Evolutionary conservation across 1,284 basidiomycete species (phyloP).

Genomic region (Puccinia triticina): DNA sequence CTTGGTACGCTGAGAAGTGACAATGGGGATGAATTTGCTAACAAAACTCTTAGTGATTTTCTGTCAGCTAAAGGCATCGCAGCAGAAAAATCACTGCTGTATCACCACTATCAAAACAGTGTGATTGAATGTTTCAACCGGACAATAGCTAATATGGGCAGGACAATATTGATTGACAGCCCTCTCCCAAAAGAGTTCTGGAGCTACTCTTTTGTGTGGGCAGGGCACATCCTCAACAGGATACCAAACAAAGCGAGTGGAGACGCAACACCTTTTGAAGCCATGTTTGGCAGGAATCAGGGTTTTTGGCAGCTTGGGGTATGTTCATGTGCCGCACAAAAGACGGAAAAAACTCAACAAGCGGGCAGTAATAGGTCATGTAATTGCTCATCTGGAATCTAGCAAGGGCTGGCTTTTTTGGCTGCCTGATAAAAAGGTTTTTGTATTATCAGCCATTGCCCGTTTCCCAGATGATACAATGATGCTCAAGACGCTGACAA

Average conservation of each 20-base stretch:
- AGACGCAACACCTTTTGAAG: too few species aligned
- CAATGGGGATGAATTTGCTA: conserved; percentile 13
- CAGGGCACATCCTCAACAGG: neutral
- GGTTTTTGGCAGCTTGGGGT: neutral
- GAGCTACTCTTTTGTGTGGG: conserved; percentile 1
- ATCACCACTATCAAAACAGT: conserved; percentile 31
- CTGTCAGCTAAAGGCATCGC: neutral
- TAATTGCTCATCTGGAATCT: neutral
- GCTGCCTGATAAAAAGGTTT: neutral
- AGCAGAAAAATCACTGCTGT: neutral
- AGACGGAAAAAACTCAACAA: conserved; percentile 4
- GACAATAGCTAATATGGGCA: conserved; percentile 7
- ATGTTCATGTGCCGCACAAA: conserved; percentile 14
- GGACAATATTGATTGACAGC: neutral
- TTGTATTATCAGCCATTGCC: neutral
- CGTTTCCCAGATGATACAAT: neutral
- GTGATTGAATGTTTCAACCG: conserved; percentile 7
- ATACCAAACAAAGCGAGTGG: neutral
- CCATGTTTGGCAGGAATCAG: neutral
- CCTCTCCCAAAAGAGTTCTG: neutral
- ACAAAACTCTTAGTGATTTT: neutral
- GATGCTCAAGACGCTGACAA: too few species aligned
- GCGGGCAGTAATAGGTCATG: neutral
- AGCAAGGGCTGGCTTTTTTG: conserved; percentile 32
- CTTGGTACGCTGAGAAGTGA: neutral